These are phyloP conservation scores for Fusarium virguliforme DNA, from an alignment of 2,329 filamentous ascomycete species.

Conservation along the genomic window DNA sequence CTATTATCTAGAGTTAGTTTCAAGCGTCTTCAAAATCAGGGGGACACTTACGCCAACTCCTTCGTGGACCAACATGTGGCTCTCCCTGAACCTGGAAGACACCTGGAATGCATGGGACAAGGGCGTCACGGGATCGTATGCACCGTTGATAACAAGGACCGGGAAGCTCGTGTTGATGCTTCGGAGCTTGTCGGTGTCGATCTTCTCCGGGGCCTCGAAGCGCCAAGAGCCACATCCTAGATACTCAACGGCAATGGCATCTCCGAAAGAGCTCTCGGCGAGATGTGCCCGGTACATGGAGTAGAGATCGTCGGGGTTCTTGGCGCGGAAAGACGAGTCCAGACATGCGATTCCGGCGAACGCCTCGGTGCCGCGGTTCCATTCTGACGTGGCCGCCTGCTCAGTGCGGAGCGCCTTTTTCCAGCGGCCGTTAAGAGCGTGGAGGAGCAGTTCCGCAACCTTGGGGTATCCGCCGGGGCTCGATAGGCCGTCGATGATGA, in stretches of 20 bases:
- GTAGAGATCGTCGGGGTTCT: constrained; percentile 31
- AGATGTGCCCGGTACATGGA: constrained; percentile 29
- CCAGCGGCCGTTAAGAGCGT: constrained; percentile 26
- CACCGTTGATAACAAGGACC: constrained; percentile 40
- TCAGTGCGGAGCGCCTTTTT: constrained; percentile 27
- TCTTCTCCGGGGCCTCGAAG: constrained; percentile 33
- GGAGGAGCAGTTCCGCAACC: constrained; percentile 12
- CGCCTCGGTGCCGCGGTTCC: constrained; percentile 32
- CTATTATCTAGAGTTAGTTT: constrained; percentile 16
- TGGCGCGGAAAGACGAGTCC: constrained; percentile 31
- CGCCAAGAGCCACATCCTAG: constrained; percentile 35
- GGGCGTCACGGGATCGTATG: constrained; percentile 43
- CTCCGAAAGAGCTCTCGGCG: constrained; percentile 35
- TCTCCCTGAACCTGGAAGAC: constrained; percentile 36
- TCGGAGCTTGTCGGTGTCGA: constrained; percentile 32
- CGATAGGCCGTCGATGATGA: constrained; percentile 23
- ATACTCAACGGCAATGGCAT: constrained; percentile 23
- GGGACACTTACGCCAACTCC: constrained; percentile 42
- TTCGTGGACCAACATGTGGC: constrained; percentile 42
- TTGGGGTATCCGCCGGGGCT: constrained; percentile 25
- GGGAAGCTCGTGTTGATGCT: constrained; percentile 44
- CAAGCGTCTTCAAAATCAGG: neutral
- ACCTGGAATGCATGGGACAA: constrained; percentile 38
- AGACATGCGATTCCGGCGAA: constrained; percentile 38
- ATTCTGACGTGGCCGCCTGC: constrained; percentile 24